Base-by-base conservation (phyloP, 2,329 filamentous ascomycete genomes). In the Acrodontium crateriforme region DNA sequence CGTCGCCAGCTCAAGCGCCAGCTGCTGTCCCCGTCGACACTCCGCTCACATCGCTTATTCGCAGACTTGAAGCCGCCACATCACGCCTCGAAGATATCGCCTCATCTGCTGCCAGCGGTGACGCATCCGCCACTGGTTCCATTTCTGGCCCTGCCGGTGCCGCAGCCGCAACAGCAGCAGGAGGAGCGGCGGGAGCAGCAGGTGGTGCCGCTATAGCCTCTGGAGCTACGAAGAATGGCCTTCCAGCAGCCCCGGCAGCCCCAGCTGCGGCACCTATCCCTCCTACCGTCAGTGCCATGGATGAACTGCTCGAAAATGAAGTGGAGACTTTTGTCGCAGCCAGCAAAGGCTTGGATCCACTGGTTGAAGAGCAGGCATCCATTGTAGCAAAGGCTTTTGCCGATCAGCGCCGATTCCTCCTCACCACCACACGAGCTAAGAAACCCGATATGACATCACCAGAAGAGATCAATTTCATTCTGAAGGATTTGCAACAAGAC, bases 31-130 rank as follows among this genome's bases (percentile, higher is more conserved):
- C 39, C 17, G 18, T 29, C 31, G 40, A 58, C 47, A 57, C 50
- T 36, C 41, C 54, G 48, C 69, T 72, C 54, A 73, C 58, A 33
- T 51, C 34, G 29, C 42, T 57, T 39, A 50, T 63, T 31, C 40
- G 42, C 54, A 98, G 89, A 61, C 79, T 98, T 45, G 89, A 98
- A 68, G 89, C 89, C 54, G 89, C 89, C 20, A 98, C 89, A 28
- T 89, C 84, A 39, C 77, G 89, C 34, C 73, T 98, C 31, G 89
- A 98, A 63, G 89, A 98, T 55, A 93, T 98, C 49, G 87, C 89
- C 24, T 74, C 80, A 41, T 78, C 82, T n/a, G 49, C 58, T 5
- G 46, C 24, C 31, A 20, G 11, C 5, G 7, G n/a, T 20, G 19
- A 32, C 29, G n/a, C n/a, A n/a, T n/a, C n/a, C n/a, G n/a, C n/a